phyloP scores from a whole-genome alignment of 768 basidiomycete genomes.

The Calocybe gangraenosa region DNA sequence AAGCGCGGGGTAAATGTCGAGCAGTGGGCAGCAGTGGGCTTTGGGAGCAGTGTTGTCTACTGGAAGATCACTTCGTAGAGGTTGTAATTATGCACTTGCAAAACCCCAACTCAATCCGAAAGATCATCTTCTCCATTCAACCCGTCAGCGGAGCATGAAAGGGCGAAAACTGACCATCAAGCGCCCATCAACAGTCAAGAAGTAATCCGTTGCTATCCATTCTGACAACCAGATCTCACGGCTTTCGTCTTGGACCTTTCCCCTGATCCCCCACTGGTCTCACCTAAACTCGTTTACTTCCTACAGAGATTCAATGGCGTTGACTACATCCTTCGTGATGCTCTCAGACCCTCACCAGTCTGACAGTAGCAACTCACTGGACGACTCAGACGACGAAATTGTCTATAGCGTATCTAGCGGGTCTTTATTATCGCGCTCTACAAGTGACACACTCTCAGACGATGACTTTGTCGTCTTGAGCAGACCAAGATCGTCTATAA shows the following conservation, averaged over 20 bases:
- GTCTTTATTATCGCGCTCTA: slow-evolving; percentile 24
- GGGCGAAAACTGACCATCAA: too few species aligned
- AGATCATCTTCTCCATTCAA: too few species aligned
- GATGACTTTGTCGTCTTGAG: slow-evolving; percentile 49
- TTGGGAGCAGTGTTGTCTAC: slow-evolving; percentile 61
- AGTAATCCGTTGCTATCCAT: too few species aligned
- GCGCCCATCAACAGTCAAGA: too few species aligned
- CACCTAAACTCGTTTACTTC: too few species aligned
- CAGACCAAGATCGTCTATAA: slow-evolving; percentile 10
- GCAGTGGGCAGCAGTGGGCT: slow-evolving; percentile 61
- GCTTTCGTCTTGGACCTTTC: too few species aligned
- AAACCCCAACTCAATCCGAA: too few species aligned
- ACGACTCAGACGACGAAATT: slow-evolving; percentile 54
- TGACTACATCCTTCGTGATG: slow-evolving; percentile 21
- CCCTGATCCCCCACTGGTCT: too few species aligned
- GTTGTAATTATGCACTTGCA: too few species aligned
- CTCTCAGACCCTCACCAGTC: slow-evolving; percentile 12
- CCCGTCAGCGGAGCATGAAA: too few species aligned
- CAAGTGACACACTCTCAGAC: slow-evolving; percentile 32
- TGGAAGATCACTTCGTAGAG: slow-evolving; percentile 47
- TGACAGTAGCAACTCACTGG: slow-evolving; percentile 11
- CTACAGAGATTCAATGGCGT: slow-evolving; percentile 14
- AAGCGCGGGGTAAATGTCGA: slow-evolving; percentile 57
- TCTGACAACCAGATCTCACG: too few species aligned
- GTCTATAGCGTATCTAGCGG: slow-evolving; percentile 43